These are phyloP conservation scores for Diplodia corticola DNA, from an alignment of 2,329 filamentous ascomycete genomes.

Conservation along the genomic window DNA sequence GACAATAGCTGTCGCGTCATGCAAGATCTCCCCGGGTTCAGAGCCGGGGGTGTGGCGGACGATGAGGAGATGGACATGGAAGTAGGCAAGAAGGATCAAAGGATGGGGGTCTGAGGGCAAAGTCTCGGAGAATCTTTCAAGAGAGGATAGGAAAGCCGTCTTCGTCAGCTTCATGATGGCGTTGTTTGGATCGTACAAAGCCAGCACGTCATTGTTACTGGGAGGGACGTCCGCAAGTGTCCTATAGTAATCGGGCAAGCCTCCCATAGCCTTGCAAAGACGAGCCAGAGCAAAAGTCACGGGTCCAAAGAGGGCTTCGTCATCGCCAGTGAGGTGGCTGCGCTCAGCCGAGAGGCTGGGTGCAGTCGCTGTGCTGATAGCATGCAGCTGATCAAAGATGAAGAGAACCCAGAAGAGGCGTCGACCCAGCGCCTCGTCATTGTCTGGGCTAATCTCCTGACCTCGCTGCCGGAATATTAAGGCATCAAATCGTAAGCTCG, in stretches of 20 bases:
- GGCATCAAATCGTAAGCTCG: conserved; percentile 1
- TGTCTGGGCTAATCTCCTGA: conserved; percentile 32
- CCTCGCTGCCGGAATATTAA: conserved; percentile 4
- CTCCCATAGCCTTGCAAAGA: conserved; percentile 33
- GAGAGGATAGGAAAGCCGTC: conserved; percentile 33
- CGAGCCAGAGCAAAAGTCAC: conserved; percentile 39
- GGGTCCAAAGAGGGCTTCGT: conserved; percentile 16
- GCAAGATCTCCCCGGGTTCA: conserved; percentile 32
- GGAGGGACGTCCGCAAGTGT: conserved; percentile 33
- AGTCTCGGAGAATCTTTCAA: conserved; percentile 36
- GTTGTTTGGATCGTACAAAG: conserved; percentile 31
- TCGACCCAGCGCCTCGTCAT: conserved; percentile 32
- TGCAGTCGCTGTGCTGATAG: conserved; percentile 37
- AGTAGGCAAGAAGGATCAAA: conserved; percentile 37
- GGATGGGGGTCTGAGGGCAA: conserved; percentile 31
- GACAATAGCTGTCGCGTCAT: conserved; percentile 34
- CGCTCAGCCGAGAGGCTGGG: conserved; percentile 35
- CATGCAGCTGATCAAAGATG: conserved; percentile 41
- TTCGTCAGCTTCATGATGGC: conserved; percentile 31
- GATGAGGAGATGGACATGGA: conserved; percentile 39
- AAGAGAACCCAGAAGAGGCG: conserved; percentile 41
- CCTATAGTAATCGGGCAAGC: conserved; percentile 28
- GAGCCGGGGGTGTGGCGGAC: conserved; percentile 33
- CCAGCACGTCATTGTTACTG: conserved; percentile 25
- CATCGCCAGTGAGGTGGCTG: conserved; percentile 29